Conservation (phyloP, 1,284 basidiomycete genomes). For the Cutaneotrichosporon mucoides region DNA sequence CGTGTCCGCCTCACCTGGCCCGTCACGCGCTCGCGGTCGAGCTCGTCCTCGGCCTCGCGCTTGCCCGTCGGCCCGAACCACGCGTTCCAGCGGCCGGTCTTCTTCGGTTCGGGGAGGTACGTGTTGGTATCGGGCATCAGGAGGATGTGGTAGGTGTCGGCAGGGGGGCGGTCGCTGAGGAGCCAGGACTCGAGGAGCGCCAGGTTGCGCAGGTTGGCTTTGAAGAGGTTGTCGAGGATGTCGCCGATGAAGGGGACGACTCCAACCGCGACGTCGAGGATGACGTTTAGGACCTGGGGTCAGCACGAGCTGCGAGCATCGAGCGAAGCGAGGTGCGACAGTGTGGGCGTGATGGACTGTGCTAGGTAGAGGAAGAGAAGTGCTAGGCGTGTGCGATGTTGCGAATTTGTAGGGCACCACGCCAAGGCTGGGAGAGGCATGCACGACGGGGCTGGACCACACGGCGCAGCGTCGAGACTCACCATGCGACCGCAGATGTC, state of each 20-base stretch:
- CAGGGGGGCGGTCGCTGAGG: conserved; percentile 21
- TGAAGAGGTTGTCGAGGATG: conserved; percentile 49
- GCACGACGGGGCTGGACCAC: too few species aligned
- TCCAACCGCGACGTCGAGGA: conserved; percentile 44
- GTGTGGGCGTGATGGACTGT: too few species aligned
- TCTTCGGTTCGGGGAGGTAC: conserved; percentile 38
- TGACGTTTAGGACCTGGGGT: conserved; percentile 38
- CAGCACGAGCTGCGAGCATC: neutral
- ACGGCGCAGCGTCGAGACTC: conserved; percentile 11
- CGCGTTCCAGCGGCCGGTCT: conserved; percentile 7
- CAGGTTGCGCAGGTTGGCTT: conserved; percentile 49
- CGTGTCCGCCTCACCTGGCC: conserved; percentile 38
- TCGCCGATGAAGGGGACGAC: conserved; percentile 47
- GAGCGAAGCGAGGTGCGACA: too few species aligned
- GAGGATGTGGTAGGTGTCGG: conserved; percentile 41
- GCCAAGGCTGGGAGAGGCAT: too few species aligned
- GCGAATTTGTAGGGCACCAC: too few species aligned
- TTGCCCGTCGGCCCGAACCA: conserved; percentile 16
- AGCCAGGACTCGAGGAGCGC: conserved; percentile 43
- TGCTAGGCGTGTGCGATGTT: too few species aligned
- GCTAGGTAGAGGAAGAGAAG: too few species aligned
- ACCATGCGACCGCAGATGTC: conserved; percentile 43
- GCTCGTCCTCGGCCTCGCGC: conserved; percentile 8
- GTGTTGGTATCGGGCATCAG: conserved; percentile 45
- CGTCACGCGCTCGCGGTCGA: conserved; percentile 28